Conservation (phyloP, 2,329 filamentous ascomycete species). For the Ceratocystiopsis brevicomis region DNA sequence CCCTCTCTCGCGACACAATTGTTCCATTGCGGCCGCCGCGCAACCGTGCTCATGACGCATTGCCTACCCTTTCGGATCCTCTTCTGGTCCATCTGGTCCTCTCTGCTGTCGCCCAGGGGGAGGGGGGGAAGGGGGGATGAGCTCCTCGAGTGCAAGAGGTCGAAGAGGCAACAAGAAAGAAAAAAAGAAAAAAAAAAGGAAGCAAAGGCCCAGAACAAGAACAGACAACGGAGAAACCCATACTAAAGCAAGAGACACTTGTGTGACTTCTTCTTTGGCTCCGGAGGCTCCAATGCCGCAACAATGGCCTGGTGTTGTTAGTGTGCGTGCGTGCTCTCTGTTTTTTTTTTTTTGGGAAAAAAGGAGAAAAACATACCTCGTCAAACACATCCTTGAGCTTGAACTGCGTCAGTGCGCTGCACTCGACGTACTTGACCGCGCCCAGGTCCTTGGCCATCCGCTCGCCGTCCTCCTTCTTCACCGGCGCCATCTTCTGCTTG, state of each 20-base stretch:
- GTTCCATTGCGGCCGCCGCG: no score
- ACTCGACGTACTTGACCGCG: conserved; percentile 97
- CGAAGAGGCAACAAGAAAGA: no score
- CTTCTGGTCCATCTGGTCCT: no score
- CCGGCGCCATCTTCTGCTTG: conserved; percentile 91
- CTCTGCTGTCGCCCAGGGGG: no score
- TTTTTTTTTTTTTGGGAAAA: no score
- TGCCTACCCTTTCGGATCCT: no score
- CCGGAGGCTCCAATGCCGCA: conserved; percentile 75
- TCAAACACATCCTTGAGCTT: conserved; percentile 99
- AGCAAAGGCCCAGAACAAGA: neutral
- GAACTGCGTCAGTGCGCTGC: conserved; percentile 92
- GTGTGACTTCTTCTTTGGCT: conserved; percentile 56
- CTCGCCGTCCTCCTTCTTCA: conserved; percentile 83
- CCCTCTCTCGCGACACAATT: no score
- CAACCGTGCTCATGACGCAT: no score
- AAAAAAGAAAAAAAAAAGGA: conserved; percentile 10
- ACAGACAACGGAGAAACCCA: conserved; percentile 5
- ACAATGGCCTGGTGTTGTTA: conserved; percentile 57
- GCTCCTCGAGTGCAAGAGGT: conserved; percentile 1
- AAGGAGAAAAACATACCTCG: conserved; percentile 44
- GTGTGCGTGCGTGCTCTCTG: no score
- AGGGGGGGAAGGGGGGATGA: no score
- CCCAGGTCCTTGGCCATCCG: conserved; percentile 94
- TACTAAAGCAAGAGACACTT: conserved; percentile 50